These are phyloP conservation scores for Fragaria vesca DNA, from an alignment of 306 rosid genomes.

Conservation along the genomic window DNA sequence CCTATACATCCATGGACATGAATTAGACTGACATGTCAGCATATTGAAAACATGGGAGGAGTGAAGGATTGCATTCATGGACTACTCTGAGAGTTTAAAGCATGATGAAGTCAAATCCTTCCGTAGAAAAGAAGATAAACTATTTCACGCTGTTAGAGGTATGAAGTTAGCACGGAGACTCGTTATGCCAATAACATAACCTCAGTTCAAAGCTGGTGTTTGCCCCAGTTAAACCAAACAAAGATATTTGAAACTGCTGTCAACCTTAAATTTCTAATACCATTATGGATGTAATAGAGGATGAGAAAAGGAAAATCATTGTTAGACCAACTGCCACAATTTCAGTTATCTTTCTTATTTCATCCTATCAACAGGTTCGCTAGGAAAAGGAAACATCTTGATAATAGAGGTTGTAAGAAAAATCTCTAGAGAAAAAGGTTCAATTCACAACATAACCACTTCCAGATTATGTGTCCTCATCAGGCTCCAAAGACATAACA, in stretches of 20 bases:
- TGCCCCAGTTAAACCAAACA: background rate
- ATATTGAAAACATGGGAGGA: background rate
- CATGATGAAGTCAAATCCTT: background rate
- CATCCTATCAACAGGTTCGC: background rate
- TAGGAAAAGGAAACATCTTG: background rate
- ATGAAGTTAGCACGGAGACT: background rate
- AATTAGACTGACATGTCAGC: slow-evolving; percentile 18
- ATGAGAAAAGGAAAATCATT: background rate
- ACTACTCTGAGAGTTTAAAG: slow-evolving; percentile 9
- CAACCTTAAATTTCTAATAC: background rate
- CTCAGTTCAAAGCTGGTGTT: background rate
- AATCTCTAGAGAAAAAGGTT: background rate
- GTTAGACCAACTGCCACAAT: background rate
- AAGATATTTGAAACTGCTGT: background rate
- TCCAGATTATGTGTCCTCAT: slow-evolving; percentile 6
- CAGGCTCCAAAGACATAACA: background rate
- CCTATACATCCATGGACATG: slow-evolving; percentile 39
- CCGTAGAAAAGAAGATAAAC: background rate
- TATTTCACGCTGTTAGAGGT: background rate
- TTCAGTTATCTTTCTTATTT: background rate
- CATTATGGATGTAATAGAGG: background rate
- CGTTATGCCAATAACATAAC: background rate
- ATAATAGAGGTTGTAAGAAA: background rate
- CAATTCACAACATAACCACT: background rate
- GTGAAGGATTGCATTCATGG: background rate